Conservation (phyloP, 2,329 filamentous ascomycete species). For the Coleophoma cylindrospora region DNA sequence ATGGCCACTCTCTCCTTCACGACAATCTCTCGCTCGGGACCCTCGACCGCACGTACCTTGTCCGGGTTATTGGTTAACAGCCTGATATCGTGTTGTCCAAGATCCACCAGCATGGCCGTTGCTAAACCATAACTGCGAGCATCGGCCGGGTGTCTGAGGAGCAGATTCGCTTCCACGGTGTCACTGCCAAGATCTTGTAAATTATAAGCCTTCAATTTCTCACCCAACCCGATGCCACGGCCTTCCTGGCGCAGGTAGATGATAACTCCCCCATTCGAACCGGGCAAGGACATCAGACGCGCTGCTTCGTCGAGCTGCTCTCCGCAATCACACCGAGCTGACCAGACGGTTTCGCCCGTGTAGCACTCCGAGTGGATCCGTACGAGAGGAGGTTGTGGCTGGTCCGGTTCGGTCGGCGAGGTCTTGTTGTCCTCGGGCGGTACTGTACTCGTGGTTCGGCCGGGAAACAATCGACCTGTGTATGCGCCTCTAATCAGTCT, state of each 20-base stretch:
- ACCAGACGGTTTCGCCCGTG: slow-evolving; percentile 98
- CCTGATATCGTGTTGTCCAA: slow-evolving; percentile 73
- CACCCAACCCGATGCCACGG: slow-evolving; percentile 86
- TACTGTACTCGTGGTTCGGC: slow-evolving; percentile 54
- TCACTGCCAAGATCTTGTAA: slow-evolving; percentile 95
- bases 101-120: slow-evolving; percentile 85
- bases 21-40: slow-evolving; percentile 78
- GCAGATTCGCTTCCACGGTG: slow-evolving; percentile 90
- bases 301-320: slow-evolving; percentile 97
- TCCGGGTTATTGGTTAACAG: slow-evolving; percentile 96
- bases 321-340: slow-evolving; percentile 92
- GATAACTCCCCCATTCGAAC: slow-evolving; percentile 76
- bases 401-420: slow-evolving; percentile 3
- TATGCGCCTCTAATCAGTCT: slow-evolving; percentile 95
- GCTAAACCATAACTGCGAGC: slow-evolving; percentile 94
- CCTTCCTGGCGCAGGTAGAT: slow-evolving; percentile 96
- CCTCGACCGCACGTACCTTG: slow-evolving; percentile 91
- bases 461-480: slow-evolving; percentile 79
- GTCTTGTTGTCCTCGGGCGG: slow-evolving; percentile 3
- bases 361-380: slow-evolving; percentile 98
- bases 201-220: slow-evolving; percentile 98
- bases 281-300: slow-evolving; percentile 77
- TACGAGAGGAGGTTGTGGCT: slow-evolving; percentile 62
- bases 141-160: slow-evolving; percentile 89
- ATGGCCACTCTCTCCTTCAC: slow-evolving; percentile 91